Conservation (phyloP, 345 rosid species). For the Hibiscus trionum region DNA sequence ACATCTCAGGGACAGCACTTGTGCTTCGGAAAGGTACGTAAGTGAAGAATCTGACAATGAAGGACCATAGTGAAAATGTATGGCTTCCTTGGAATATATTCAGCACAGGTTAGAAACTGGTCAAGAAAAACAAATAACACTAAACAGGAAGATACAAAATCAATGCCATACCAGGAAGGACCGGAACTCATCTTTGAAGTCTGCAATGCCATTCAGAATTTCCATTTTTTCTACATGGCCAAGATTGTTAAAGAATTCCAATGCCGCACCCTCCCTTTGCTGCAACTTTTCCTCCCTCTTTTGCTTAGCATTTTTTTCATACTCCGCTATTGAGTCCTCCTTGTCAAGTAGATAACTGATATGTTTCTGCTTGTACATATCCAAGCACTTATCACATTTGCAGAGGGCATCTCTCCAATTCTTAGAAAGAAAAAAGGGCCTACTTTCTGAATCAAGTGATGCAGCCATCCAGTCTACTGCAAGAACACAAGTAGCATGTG, state of each 20-base stretch:
- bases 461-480: conserved; percentile 21
- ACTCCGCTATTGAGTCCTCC: conserved; percentile 85
- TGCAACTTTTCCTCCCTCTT: conserved; percentile 85
- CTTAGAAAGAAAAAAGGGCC: conserved; percentile 71
- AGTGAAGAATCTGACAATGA: not conserved
- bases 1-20: no score
- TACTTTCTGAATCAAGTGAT: conserved; percentile 29
- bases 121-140: not conserved
- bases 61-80: not conserved
- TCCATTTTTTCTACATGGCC: conserved; percentile 90
- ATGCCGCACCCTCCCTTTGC: conserved; percentile 67
- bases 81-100: not conserved
- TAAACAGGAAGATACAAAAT: not conserved
- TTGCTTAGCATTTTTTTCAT: conserved; percentile 78
- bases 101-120: not conserved
- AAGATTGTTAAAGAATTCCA: conserved; percentile 53
- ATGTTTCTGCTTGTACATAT: conserved; percentile 52
- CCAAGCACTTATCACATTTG: conserved; percentile 62
- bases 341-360: conserved; percentile 60
- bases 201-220: conserved; percentile 76
- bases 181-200: conserved; percentile 63
- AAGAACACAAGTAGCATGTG: conserved; percentile 33
- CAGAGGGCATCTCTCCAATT: conserved; percentile 82
- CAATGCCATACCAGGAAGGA: conserved; percentile 54
- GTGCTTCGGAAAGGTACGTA: not conserved